Evolutionary conservation across 805 yeast genomes (phyloP).

Genomic region (Lipomyces sp.): DNA sequence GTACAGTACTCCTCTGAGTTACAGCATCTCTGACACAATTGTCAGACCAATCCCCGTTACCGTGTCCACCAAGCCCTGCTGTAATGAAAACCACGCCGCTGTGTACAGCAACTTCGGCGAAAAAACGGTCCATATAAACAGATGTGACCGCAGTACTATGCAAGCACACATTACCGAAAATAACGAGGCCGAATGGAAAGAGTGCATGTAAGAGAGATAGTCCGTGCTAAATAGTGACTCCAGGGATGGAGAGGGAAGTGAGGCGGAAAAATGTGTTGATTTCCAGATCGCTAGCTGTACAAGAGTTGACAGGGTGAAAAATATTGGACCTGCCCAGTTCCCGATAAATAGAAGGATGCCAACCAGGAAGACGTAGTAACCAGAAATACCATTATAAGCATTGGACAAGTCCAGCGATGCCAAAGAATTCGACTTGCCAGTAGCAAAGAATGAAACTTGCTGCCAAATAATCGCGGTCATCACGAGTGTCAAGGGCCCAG

Average conservation of each 20-base stretch:
- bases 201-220: slow-evolving; percentile 39
- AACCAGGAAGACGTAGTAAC: slow-evolving; percentile 65
- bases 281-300: slow-evolving; percentile 21
- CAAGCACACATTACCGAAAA: slow-evolving; percentile 66
- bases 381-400: slow-evolving; percentile 82
- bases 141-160: slow-evolving; percentile 68
- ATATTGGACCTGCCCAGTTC: slow-evolving; percentile 84
- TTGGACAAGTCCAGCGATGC: slow-evolving; percentile 88
- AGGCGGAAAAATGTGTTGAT: neutral
- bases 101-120: slow-evolving; percentile 86
- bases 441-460: slow-evolving; percentile 74
- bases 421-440: slow-evolving; percentile 88
- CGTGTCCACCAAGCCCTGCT: slow-evolving; percentile 20
- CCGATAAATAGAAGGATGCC: slow-evolving; percentile 75
- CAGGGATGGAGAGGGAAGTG: slow-evolving; percentile 4
- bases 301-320: slow-evolving; percentile 48
- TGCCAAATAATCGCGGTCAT: slow-evolving; percentile 47
- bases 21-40: slow-evolving; percentile 6
- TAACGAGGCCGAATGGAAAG: slow-evolving; percentile 61
- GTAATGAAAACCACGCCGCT: slow-evolving; percentile 58
- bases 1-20: too few species aligned
- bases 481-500: slow-evolving; percentile 8
- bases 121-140: slow-evolving; percentile 97
- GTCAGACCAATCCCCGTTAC: slow-evolving; percentile 5
- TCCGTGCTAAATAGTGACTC: slow-evolving; percentile 27